phyloP scores from a whole-genome alignment of 2,329 filamentous ascomycete species.

The Fusarium sp. region DNA sequence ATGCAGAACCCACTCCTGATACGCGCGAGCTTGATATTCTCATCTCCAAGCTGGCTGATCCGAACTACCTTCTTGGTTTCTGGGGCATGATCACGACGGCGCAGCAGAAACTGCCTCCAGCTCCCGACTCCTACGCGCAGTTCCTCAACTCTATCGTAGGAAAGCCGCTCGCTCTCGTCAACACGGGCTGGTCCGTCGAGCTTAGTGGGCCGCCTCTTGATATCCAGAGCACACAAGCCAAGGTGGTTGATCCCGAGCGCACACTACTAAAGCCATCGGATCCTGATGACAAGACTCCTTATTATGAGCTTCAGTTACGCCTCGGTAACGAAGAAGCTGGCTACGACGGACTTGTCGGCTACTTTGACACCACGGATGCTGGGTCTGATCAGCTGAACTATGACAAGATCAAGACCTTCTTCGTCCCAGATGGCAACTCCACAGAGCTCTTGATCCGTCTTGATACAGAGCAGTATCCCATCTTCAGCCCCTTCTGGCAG shows the following conservation, averaged over 20 bases:
- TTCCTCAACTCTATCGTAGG: slow-evolving; percentile 50
- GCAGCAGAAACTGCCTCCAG: slow-evolving; percentile 30
- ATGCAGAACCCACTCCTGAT: neutral
- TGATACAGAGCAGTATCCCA: slow-evolving; percentile 33
- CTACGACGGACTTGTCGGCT: slow-evolving; percentile 52
- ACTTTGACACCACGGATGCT: slow-evolving; percentile 42
- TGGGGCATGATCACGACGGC: slow-evolving; percentile 48
- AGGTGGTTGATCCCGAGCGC: neutral
- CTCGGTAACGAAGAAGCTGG: slow-evolving; percentile 46
- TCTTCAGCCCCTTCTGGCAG: slow-evolving; percentile 40
- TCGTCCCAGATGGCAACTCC: slow-evolving; percentile 7
- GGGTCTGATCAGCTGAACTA: slow-evolving; percentile 32
- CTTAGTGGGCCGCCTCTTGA: slow-evolving; percentile 6
- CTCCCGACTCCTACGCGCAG: slow-evolving; percentile 48
- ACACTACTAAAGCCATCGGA: neutral
- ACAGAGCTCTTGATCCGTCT: neutral
- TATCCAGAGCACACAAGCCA: slow-evolving; percentile 30
- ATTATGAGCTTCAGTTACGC: slow-evolving; percentile 49
- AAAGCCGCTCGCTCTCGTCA: slow-evolving; percentile 52
- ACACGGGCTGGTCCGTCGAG: slow-evolving; percentile 51
- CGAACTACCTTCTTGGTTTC: slow-evolving; percentile 44
- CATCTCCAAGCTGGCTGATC: slow-evolving; percentile 31
- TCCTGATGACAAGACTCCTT: neutral
- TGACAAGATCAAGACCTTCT: slow-evolving; percentile 41
- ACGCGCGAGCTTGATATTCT: slow-evolving; percentile 44